Evolutionary conservation across 2,329 filamentous ascomycete species (phyloP).

Genomic region (Sarocladiaceae sp.): DNA sequence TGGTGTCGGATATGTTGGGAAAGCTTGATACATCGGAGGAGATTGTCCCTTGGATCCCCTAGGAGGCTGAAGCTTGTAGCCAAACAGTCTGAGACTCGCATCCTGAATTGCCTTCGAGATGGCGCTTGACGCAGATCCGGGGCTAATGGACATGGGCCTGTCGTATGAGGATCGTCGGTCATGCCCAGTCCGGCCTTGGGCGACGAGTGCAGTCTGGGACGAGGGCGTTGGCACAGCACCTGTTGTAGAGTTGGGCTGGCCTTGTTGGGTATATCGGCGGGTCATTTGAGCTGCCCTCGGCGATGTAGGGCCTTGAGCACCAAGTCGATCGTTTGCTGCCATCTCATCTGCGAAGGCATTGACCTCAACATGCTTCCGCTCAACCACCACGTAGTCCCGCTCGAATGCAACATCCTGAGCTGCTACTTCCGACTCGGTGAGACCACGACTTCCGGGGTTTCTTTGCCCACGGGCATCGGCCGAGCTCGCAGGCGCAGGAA

Average conservation of each 20-base stretch:
- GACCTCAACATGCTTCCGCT: constrained; percentile 91
- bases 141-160: constrained; percentile 61
- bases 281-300: constrained; percentile 58
- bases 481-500: background rate
- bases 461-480: background rate
- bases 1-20: constrained; percentile 75
- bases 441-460: constrained; percentile 19
- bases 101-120: constrained; percentile 94
- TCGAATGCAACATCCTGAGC: constrained; percentile 87
- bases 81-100: constrained; percentile 71
- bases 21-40: constrained; percentile 73
- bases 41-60: constrained; percentile 60
- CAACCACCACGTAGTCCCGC: constrained; percentile 90
- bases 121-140: constrained; percentile 73
- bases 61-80: constrained; percentile 62
- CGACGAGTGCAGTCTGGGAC: constrained; percentile 62
- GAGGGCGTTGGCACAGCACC: constrained; percentile 61
- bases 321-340: constrained; percentile 69
- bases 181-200: constrained; percentile 62
- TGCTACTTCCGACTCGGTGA: constrained; percentile 61
- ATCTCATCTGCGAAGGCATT: constrained; percentile 96
- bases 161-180: constrained; percentile 77
- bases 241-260: constrained; percentile 59
- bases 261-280: constrained; percentile 74
- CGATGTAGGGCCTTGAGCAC: constrained; percentile 37